Conservation (phyloP, 2,329 filamentous ascomycete species). For the Alternaria sp. region DNA sequence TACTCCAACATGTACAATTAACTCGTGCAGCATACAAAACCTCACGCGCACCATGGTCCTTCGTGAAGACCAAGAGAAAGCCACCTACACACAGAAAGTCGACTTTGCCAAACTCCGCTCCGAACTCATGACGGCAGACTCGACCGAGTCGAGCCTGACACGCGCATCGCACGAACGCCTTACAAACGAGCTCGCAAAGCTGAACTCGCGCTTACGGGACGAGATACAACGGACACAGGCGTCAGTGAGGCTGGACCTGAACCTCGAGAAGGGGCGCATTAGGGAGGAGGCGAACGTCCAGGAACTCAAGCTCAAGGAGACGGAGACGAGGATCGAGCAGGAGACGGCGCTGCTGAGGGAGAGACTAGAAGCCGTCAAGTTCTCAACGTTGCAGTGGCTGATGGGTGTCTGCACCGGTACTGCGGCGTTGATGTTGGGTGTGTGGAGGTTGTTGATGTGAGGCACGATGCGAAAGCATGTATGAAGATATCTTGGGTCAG, state of each 20-base stretch:
- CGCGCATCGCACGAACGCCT: constrained; percentile 89
- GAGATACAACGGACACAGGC: constrained; percentile 95
- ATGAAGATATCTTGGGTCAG: not conserved
- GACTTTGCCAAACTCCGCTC: constrained; percentile 97
- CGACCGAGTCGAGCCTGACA: constrained; percentile 87
- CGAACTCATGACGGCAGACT: constrained; percentile 90
- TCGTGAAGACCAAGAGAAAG: constrained; percentile 87
- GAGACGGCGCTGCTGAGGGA: constrained; percentile 87
- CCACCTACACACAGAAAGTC: constrained; percentile 84
- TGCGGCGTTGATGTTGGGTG: constrained; percentile 71
- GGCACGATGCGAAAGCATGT: constrained; percentile 13
- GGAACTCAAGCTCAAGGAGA: constrained; percentile 98
- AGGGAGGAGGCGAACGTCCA: constrained; percentile 95
- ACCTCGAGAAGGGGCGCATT: constrained; percentile 95
- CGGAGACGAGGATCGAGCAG: constrained; percentile 97
- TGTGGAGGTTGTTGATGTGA: constrained; percentile 72
- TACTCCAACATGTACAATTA: not conserved
- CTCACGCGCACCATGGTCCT: constrained; percentile 97
- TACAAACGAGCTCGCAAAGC: constrained; percentile 92
- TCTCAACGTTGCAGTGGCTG: constrained; percentile 96
- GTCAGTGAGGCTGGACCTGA: constrained; percentile 88
- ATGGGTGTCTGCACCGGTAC: constrained; percentile 79
- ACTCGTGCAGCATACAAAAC: constrained; percentile 81
- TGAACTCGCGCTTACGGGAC: constrained; percentile 87
- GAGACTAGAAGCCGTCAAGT: constrained; percentile 96